These are phyloP conservation scores for Xanthoconium purpureum DNA, from an alignment of 768 basidiomycete genomes.

Conservation along the genomic window DNA sequence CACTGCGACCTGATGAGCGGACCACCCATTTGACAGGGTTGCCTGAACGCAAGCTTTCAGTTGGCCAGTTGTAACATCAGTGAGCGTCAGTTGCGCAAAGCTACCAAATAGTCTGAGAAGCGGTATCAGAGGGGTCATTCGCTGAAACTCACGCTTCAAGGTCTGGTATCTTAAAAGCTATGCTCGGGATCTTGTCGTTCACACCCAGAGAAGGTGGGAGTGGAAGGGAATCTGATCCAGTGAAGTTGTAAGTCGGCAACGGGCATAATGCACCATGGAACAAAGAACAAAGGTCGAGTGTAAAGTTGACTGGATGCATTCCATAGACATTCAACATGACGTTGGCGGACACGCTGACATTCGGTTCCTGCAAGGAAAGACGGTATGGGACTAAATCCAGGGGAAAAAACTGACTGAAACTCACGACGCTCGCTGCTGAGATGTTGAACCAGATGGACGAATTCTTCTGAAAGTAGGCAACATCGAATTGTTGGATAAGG, in stretches of 20 bases:
- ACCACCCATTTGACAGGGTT: slow-evolving; percentile 89
- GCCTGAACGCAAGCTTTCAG: slow-evolving; percentile 89
- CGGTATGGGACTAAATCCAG: slow-evolving; percentile 10
- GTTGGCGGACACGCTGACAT: slow-evolving; percentile 80
- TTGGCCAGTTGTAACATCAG: slow-evolving; percentile 62
- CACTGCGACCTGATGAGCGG: slow-evolving; percentile 69
- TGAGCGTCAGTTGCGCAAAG: slow-evolving; percentile 75
- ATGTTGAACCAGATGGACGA: slow-evolving; percentile 80
- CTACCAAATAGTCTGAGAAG: slow-evolving; percentile 12
- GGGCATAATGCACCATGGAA: slow-evolving; percentile 81
- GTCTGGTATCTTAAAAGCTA: slow-evolving; percentile 87
- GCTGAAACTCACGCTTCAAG: slow-evolving; percentile 58
- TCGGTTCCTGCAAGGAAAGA: slow-evolving; percentile 48
- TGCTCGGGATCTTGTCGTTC: slow-evolving; percentile 58
- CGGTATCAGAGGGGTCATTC: background rate
- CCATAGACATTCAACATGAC: slow-evolving; percentile 88
- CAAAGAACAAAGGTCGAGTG: slow-evolving; percentile 81
- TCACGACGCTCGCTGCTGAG: slow-evolving; percentile 80
- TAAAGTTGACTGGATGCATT: slow-evolving; percentile 73
- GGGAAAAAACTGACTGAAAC: slow-evolving; percentile 31
- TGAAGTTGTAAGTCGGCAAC: slow-evolving; percentile 80
- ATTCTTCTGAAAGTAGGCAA: slow-evolving; percentile 67
- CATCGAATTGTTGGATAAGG: slow-evolving; percentile 74
- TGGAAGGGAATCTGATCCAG: slow-evolving; percentile 69
- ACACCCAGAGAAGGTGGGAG: slow-evolving; percentile 61